phyloP scores from a whole-genome alignment of 169 alveolate genomes.

The Eimeria necatrix region DNA sequence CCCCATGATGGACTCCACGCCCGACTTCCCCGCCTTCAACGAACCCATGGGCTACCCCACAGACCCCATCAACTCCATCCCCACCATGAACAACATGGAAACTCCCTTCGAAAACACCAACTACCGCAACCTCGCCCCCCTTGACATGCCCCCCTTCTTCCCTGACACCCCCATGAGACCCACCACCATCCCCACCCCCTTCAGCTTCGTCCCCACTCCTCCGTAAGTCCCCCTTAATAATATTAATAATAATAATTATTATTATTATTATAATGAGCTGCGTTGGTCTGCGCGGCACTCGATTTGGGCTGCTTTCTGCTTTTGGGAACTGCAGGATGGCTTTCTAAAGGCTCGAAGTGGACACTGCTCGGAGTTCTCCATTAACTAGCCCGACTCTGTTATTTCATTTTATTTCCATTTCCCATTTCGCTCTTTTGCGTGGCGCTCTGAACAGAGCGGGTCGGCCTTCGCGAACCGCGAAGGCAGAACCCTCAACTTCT shows the following conservation, averaged over 20 bases:
- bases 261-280: too few relatives aligned
- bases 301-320: background rate
- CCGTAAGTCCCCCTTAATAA: too few relatives aligned
- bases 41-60: slow-evolving; percentile 24
- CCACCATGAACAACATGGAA: background rate
- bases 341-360: background rate
- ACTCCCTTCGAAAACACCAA: background rate
- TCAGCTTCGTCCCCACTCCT: slow-evolving; percentile 25
- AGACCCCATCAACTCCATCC: background rate
- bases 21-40: background rate
- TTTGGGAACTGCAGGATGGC: slow-evolving; percentile 23
- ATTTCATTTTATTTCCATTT: too few relatives aligned
- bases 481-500: too few relatives aligned
- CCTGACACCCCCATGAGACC: slow-evolving; percentile 7
- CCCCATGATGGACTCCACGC: background rate
- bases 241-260: too few relatives aligned
- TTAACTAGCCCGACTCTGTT: too few relatives aligned
- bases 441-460: too few relatives aligned
- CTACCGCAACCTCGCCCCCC: slow-evolving; percentile 52
- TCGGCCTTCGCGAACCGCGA: too few relatives aligned
- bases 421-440: too few relatives aligned
- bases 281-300: too few relatives aligned
- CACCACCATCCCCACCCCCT: slow-evolving; percentile 20
- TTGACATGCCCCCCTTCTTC: background rate
- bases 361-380: too few relatives aligned